A percentile compares a stretch with the other conserved stretches of the same genome.
These are phyloP conservation scores for Geosiphon pyriformis DNA, from an alignment of 192 early-diverging fungal species.

Conservation along the genomic window DNA sequence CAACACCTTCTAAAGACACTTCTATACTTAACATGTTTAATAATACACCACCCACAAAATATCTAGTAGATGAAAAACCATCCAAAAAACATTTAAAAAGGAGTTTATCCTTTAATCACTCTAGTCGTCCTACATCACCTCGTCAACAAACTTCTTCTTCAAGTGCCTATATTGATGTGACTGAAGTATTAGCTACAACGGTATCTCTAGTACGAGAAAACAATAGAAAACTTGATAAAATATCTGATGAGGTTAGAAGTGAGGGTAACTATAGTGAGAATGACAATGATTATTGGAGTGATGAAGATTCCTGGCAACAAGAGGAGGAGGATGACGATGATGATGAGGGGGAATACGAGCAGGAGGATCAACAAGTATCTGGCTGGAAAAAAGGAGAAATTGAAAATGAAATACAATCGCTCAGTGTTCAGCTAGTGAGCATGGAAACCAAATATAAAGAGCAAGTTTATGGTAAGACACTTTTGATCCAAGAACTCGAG, in stretches of 20 bases:
- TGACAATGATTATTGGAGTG: constrained; percentile 1
- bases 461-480: constrained; percentile 9
- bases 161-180: constrained; percentile 13
- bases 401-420: constrained; percentile 3
- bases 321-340: not conserved
- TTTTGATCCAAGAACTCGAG: constrained; percentile 17
- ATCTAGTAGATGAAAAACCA: constrained; percentile 8
- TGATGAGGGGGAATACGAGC: not conserved
- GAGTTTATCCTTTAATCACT: constrained; percentile 20
- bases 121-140: constrained; percentile 5
- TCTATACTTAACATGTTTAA: not conserved
- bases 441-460: constrained; percentile 18
- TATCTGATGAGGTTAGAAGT: constrained; percentile 14
- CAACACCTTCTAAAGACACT: not conserved
- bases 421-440: not conserved
- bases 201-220: constrained; percentile 18
- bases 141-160: constrained; percentile 11
- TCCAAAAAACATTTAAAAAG: constrained; percentile 22
- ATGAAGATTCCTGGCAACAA: constrained; percentile 1
- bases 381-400: too few species aligned
- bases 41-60: not conserved
- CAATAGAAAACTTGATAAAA: constrained; percentile 17
- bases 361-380: not conserved
- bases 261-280: not conserved
- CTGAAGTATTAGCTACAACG: constrained; percentile 23